Evolutionary conservation across 2,329 filamentous ascomycete genomes (phyloP).

Genomic region (Pseudovirgaria hyperparasitica): DNA sequence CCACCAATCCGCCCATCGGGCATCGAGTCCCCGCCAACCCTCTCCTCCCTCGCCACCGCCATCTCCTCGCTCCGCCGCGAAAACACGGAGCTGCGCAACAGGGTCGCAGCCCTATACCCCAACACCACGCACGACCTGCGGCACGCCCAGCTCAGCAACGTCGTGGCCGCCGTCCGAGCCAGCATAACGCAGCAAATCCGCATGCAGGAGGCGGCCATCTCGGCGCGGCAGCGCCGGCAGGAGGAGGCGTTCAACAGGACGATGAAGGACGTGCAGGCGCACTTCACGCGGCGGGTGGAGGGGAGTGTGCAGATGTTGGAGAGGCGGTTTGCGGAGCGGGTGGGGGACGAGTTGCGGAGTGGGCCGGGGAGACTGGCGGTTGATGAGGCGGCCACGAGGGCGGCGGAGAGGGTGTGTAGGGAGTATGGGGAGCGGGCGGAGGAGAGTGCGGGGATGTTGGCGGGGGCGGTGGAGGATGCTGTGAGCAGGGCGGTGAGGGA

Average conservation of each 20-base stretch:
- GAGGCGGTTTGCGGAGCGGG: constrained; percentile 39
- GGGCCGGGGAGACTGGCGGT: background rate
- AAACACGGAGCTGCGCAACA: too few species aligned
- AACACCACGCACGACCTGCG: constrained; percentile 22
- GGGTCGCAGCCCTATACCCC: too few species aligned
- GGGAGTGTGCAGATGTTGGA: constrained; percentile 31
- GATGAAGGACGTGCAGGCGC: too few species aligned
- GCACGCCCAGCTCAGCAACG: constrained; percentile 19
- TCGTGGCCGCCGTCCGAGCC: constrained; percentile 42
- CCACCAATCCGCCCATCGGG: constrained; percentile 7
- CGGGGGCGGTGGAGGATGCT: constrained; percentile 18
- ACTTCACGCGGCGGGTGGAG: too few species aligned
- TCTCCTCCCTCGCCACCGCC: constrained; percentile 18
- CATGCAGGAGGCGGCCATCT: constrained; percentile 39
- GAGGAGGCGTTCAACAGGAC: constrained; percentile 10
- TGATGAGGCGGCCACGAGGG: constrained; percentile 8
- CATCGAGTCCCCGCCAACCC: constrained; percentile 15
- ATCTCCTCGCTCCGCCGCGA: constrained; percentile 21
- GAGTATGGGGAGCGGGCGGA: constrained; percentile 41
- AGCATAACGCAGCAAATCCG: constrained; percentile 48
- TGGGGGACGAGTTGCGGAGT: constrained; percentile 42
- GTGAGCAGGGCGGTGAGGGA: constrained; percentile 19
- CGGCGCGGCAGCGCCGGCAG: constrained; percentile 22
- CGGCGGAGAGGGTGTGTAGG: constrained; percentile 41
- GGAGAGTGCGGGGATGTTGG: constrained; percentile 43